Percentiles rank a stretch among this genome's conserved stretches.
These are phyloP conservation scores for Trichoderma sp. DNA, from an alignment of 2,329 filamentous ascomycete genomes.

Conservation along the genomic window DNA sequence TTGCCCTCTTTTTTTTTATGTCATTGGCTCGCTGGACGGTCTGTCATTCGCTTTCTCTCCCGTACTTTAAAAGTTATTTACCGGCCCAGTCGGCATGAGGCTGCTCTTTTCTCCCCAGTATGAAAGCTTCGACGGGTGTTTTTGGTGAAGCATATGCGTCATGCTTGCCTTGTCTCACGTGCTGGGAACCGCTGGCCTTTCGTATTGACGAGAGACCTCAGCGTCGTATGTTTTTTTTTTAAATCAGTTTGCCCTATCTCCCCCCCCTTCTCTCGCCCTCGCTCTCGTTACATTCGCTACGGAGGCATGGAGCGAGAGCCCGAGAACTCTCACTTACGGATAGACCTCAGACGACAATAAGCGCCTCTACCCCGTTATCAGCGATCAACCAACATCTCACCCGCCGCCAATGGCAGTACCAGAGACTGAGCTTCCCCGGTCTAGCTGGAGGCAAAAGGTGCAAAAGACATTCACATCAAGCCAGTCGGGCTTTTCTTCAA, in stretches of 20 bases:
- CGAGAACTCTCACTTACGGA: conserved; percentile 31
- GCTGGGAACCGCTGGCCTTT: conserved; percentile 42
- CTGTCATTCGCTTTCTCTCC: conserved; percentile 22
- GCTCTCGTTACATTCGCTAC: conserved; percentile 6
- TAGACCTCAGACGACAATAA: conserved; percentile 32
- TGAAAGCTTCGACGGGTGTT: conserved; percentile 43
- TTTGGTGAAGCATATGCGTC: conserved; percentile 42
- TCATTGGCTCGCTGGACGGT: conserved; percentile 27
- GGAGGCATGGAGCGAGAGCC: conserved; percentile 28
- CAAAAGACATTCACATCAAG: conserved; percentile 30
- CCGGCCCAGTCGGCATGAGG: conserved; percentile 22
- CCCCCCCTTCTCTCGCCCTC: background rate
- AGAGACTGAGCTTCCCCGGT: conserved; percentile 22
- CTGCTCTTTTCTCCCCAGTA: conserved; percentile 28
- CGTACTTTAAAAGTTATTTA: conserved; percentile 18
- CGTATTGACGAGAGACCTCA: conserved; percentile 39
- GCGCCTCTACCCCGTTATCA: conserved; percentile 26
- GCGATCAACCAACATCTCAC: conserved; percentile 30
- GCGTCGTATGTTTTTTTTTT: conserved; percentile 36
- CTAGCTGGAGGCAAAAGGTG: conserved; percentile 23
- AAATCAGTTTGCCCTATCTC: conserved; percentile 22
- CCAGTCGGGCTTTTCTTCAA: conserved; percentile 44
- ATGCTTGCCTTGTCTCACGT: conserved; percentile 47
- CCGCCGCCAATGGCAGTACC: conserved; percentile 29
- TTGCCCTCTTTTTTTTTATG: conserved; percentile 17